These are phyloP conservation scores for Xanthoconium stramineum DNA, from an alignment of 768 basidiomycete species.

Conservation along the genomic window DNA sequence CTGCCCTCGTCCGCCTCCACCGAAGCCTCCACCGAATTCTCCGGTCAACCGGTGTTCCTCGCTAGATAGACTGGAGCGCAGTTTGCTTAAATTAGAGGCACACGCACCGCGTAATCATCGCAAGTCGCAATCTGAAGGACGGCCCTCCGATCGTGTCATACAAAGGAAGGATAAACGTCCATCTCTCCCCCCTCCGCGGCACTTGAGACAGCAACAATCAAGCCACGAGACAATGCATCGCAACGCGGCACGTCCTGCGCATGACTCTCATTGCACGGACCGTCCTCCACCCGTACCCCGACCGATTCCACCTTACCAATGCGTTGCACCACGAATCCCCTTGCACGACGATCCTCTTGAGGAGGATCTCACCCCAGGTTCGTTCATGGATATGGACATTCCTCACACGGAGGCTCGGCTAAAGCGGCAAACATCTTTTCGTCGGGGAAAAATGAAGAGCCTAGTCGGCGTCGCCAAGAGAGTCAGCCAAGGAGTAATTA, in stretches of 20 bases:
- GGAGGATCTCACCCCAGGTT: slow-evolving; percentile 11
- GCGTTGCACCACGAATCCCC: not conserved
- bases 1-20: slow-evolving; percentile 20
- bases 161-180: slow-evolving; percentile 16
- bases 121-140: slow-evolving; percentile 19
- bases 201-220: slow-evolving; percentile 15
- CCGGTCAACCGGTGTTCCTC: slow-evolving; percentile 26
- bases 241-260: not conserved
- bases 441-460: slow-evolving; percentile 17
- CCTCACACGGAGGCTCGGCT: slow-evolving; percentile 4
- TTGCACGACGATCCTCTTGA: not conserved
- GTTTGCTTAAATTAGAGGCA: slow-evolving; percentile 32
- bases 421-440: slow-evolving; percentile 14
- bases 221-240: not conserved
- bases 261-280: slow-evolving; percentile 2
- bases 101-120: slow-evolving; percentile 26
- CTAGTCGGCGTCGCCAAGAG: slow-evolving; percentile 23
- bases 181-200: slow-evolving; percentile 17
- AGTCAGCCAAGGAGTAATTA: slow-evolving; percentile 27
- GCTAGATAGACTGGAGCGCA: slow-evolving; percentile 32
- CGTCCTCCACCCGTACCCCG: slow-evolving; percentile 7
- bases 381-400: slow-evolving; percentile 36
- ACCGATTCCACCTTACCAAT: not conserved
- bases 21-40: slow-evolving; percentile 13
- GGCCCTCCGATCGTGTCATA: not conserved